Evolutionary conservation across 306 rosid species (phyloP).

Genomic region (Ziziphus jujuba): DNA sequence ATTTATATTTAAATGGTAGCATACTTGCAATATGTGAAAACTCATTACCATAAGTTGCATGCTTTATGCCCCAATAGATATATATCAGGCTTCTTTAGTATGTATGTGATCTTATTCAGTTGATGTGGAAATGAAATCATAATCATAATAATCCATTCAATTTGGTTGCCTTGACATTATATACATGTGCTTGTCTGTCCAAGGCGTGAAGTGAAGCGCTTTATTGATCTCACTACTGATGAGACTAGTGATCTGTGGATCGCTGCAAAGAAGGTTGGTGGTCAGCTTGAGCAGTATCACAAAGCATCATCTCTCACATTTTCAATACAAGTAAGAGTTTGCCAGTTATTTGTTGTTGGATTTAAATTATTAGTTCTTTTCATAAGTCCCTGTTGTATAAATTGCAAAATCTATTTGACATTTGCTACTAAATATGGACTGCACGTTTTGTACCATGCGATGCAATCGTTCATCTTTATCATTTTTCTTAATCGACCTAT

Average conservation of each 20-base stretch:
- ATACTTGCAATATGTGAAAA: neutral
- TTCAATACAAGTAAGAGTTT: conserved; percentile 61
- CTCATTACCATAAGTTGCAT: neutral
- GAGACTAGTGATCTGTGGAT: conserved; percentile 91
- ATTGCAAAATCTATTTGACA: neutral
- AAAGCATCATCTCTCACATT: conserved; percentile 82
- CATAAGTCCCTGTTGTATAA: neutral
- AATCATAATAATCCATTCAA: neutral
- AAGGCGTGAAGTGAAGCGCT: conserved; percentile 90
- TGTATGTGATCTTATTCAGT: neutral
- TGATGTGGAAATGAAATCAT: conserved; percentile 16
- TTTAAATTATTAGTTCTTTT: neutral
- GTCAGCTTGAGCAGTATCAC: conserved; percentile 72
- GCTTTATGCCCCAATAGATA: neutral
- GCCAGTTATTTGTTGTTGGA: conserved; percentile 5
- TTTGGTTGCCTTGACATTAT: conserved; percentile 59
- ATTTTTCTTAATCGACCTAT: neutral
- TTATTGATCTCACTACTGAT: conserved; percentile 76
- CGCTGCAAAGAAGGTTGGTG: conserved; percentile 79
- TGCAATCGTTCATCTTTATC: too few relatives aligned
- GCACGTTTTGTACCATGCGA: too few relatives aligned
- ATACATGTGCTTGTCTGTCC: conserved; percentile 92
- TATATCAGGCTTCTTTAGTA: neutral
- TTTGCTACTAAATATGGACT: neutral
- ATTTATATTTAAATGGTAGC: neutral